Conservation (phyloP, 1,284 basidiomycete species). For the Mrakiaceae sp. region DNA sequence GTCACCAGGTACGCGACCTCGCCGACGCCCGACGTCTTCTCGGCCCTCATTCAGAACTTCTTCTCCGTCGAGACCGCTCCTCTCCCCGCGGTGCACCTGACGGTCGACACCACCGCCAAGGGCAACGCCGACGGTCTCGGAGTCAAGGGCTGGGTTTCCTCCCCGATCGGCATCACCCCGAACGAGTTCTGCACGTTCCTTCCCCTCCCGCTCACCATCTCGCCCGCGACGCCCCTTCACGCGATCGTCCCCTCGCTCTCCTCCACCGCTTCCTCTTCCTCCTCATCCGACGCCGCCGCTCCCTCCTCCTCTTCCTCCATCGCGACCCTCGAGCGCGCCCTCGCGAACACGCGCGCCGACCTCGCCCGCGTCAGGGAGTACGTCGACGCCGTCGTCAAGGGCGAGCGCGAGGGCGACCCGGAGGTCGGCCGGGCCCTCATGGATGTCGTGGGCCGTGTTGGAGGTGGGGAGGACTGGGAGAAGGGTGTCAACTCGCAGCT, state of each 20-base stretch:
- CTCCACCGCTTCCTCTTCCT: conserved; percentile 17
- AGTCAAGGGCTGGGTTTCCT: conserved; percentile 78
- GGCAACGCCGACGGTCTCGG: conserved; percentile 56
- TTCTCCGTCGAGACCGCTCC: conserved; percentile 85
- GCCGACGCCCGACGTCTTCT: conserved; percentile 85
- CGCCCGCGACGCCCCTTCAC: neutral
- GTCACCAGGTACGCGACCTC: conserved; percentile 71
- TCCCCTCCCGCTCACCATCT: conserved; percentile 46
- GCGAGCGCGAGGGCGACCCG: conserved; percentile 68
- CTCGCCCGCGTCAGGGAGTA: conserved; percentile 60
- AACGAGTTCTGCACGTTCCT: conserved; percentile 88
- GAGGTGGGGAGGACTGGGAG: conserved; percentile 25
- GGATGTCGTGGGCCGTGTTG: conserved; percentile 59
- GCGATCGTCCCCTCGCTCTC: conserved; percentile 18
- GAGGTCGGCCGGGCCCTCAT: conserved; percentile 85
- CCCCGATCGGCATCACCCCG: conserved; percentile 69
- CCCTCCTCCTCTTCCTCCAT: conserved; percentile 36
- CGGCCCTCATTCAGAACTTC: conserved; percentile 96
- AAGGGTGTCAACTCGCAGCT: conserved; percentile 41
- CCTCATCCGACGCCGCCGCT: conserved; percentile 29
- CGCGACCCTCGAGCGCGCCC: conserved; percentile 24
- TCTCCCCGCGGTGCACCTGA: conserved; percentile 83
- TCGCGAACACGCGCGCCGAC: conserved; percentile 9
- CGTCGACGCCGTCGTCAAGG: conserved; percentile 69
- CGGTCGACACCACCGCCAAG: conserved; percentile 74